These are phyloP conservation scores for Bruguiera gymnorhiza DNA, from an alignment of 345 rosid genomes.

Conservation along the genomic window DNA sequence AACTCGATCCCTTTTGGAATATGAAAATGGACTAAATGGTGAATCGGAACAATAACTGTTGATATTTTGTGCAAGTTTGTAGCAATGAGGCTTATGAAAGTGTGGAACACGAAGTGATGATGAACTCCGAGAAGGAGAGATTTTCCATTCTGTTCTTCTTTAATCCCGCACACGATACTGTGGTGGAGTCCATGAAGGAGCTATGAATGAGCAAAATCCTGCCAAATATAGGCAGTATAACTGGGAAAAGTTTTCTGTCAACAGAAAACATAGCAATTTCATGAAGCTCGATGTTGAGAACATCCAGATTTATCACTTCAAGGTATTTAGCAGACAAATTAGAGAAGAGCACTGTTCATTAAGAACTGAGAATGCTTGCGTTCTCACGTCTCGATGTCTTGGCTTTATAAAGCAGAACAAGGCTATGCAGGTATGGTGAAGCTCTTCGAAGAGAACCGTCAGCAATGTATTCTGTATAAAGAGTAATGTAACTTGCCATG, in stretches of 20 bases:
- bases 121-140: conserved; percentile 44
- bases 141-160: conserved; percentile 46
- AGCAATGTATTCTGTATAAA: too few species aligned
- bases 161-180: conserved; percentile 31
- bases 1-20: too few species aligned
- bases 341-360: too few species aligned
- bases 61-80: conserved; percentile 33
- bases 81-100: conserved; percentile 50
- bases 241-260: conserved; percentile 39
- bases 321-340: neutral
- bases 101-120: conserved; percentile 47
- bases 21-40: too few species aligned
- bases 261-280: conserved; percentile 36
- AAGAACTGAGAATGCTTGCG: too few species aligned
- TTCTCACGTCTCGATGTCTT: too few species aligned
- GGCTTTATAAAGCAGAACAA: too few species aligned
- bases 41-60: neutral
- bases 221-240: conserved; percentile 34
- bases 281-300: conserved; percentile 40
- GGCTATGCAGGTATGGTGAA: too few species aligned
- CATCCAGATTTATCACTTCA: conserved; percentile 42
- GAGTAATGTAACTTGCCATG: neutral
- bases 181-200: conserved; percentile 40
- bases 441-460: too few species aligned
- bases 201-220: conserved; percentile 29